These are phyloP conservation scores for Colletotrichum gigasporum DNA, from an alignment of 2,329 filamentous ascomycete genomes.

Conservation along the genomic window DNA sequence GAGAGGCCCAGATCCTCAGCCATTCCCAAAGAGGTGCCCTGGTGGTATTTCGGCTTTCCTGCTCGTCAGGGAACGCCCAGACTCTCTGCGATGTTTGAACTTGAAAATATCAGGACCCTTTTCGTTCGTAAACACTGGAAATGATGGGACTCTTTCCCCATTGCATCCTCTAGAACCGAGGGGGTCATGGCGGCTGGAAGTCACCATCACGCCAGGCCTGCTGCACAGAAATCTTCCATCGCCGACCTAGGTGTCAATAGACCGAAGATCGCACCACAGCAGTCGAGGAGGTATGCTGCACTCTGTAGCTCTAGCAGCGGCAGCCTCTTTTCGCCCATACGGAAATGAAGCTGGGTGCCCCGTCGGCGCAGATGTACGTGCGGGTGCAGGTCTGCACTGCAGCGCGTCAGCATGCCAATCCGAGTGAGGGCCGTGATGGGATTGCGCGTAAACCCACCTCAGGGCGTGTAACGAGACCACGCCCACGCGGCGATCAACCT, in stretches of 20 bases:
- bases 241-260: not conserved
- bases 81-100: not conserved
- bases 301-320: not conserved
- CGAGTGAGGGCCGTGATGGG: not conserved
- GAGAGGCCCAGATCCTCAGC: constrained; percentile 6
- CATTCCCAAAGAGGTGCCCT: constrained; percentile 1
- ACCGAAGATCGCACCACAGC: not conserved
- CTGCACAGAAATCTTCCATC: not conserved
- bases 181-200: not conserved
- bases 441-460: not conserved
- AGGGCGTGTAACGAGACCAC: not conserved
- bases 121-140: not conserved
- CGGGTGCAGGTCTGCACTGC: not conserved
- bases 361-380: not conserved
- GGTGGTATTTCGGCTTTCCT: not conserved
- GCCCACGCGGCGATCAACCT: constrained; percentile 1
- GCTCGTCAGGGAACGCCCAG: not conserved
- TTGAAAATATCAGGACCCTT: not conserved
- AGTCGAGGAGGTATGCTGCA: not conserved
- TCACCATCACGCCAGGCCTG: not conserved
- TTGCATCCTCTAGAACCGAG: not conserved
- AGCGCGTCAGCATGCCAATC: not conserved
- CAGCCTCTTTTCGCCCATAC: not conserved
- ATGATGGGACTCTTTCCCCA: not conserved
- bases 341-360: not conserved